Evolutionary conservation across 805 yeast genomes (phyloP), one percentile per base, ranked within the genome.

Genomic region (Candida nemodendra): DNA sequence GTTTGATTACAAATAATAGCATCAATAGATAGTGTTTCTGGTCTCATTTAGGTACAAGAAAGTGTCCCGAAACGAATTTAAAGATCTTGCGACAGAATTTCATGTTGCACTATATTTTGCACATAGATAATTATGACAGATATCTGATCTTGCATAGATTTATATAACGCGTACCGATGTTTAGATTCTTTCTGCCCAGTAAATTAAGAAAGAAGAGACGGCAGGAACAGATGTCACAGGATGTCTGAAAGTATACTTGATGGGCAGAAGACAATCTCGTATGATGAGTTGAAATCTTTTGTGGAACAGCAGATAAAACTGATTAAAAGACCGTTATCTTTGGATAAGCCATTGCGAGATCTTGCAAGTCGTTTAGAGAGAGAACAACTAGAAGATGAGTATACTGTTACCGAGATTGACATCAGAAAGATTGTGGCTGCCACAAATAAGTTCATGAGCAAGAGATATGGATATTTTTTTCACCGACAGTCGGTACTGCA

Each of bases 401-500:
- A 32, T 23, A 27, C 29, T 15, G 31, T 45, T 22, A 30, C 44
- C 1, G 45, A 42, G 16, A 17, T 38, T 2, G 49, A 50, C 8
- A 14, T 50, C 16, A 27, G 21, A 9, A 39, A 42, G 26, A 17
- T 51, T 16, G 24, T 43, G n/a, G 32, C 35, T 9, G 16, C 35
- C 5, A 27, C 48, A 19, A 49, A 50, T 34, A 30, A 28, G 21
- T 18, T 33, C 4, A 5, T 54, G 4, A 8, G 25, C 9, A 45
- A 47, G 18, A 47, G 50, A 27, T 56, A 54, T 27, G 41, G 45
- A 4, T 41, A 48, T n/a, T 45, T 48, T 30, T 64, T 56, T 42
- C 54, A 53, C 27, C 47, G 51, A 15, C 69, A 64, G 30, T 45
- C 61, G 8, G 45, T 56, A 12, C 45, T 56, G 32, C 59, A 61